A percentile compares a stretch with the other conserved stretches of the same genome.
phyloP scores from a whole-genome alignment of 352 stramenopile genomes.

The Thalassiosira delicatula region DNA sequence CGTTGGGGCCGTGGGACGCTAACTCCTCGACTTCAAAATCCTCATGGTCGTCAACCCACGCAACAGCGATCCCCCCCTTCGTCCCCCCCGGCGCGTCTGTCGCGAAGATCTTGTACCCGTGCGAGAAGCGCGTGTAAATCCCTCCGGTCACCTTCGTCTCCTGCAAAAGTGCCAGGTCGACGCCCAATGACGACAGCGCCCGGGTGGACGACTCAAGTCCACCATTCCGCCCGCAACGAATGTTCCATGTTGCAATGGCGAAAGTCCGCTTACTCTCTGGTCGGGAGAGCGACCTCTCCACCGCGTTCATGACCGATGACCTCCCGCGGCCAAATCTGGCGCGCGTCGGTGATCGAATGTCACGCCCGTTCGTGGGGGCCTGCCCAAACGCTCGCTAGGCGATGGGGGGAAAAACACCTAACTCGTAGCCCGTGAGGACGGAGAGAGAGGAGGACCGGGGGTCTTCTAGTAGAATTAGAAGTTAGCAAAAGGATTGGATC shows the following conservation, averaged over 20 bases:
- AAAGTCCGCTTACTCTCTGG: too few relatives aligned
- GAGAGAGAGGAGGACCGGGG: too few relatives aligned
- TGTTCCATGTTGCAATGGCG: conserved; percentile 9
- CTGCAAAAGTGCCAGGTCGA: conserved; percentile 1
- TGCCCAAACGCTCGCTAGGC: too few relatives aligned
- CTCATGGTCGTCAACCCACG: not conserved
- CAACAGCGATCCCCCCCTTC: too few relatives aligned
- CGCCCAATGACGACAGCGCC: not conserved
- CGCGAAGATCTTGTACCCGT: not conserved
- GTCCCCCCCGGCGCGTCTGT: not conserved
- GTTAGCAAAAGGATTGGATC: too few relatives aligned
- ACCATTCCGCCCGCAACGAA: conserved; percentile 3
- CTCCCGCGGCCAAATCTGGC: too few relatives aligned
- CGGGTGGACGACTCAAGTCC: not conserved
- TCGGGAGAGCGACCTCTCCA: too few relatives aligned
- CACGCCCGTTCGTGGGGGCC: too few relatives aligned
- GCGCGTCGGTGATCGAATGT: too few relatives aligned
- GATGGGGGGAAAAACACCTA: not conserved
- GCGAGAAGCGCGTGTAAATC: not conserved
- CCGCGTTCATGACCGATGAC: too few relatives aligned
- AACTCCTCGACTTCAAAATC: conserved; percentile 1
- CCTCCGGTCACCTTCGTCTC: conserved; percentile 5
- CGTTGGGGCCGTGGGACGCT: not conserved
- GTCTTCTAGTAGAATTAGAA: too few relatives aligned
- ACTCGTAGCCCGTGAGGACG: too few relatives aligned